Percentiles rank a stretch among this genome's conserved stretches.
Evolutionary conservation across 1,139 yeast genomes (phyloP).

Genomic region (Candida sanyaensis): DNA sequence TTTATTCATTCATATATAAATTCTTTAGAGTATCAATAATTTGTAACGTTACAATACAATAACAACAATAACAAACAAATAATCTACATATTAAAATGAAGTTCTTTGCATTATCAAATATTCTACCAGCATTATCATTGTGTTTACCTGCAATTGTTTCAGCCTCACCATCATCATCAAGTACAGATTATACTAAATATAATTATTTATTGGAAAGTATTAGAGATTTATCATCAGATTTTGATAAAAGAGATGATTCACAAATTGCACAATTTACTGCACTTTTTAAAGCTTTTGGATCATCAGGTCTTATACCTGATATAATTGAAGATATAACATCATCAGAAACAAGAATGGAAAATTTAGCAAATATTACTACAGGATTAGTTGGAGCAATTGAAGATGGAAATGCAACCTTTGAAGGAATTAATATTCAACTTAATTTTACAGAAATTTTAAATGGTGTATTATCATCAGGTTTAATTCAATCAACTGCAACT

Average conservation of each 20-base stretch:
- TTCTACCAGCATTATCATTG: conserved; percentile 1
- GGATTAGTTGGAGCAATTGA: conserved; percentile 4
- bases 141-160: conserved; percentile 1
- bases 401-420: conserved; percentile 47
- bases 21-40: too few relatives aligned
- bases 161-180: not conserved
- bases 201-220: conserved; percentile 10
- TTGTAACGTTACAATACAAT: too few relatives aligned
- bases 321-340: conserved; percentile 32
- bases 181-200: conserved; percentile 7
- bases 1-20: too few relatives aligned
- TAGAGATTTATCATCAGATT: conserved; percentile 1
- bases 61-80: too few relatives aligned
- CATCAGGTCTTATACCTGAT: conserved; percentile 32
- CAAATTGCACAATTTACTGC: conserved; percentile 21
- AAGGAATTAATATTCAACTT: conserved; percentile 27
- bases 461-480: conserved; percentile 24
- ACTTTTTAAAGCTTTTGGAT: conserved; percentile 23
- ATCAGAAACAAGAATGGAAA: conserved; percentile 19
- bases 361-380: conserved; percentile 21
- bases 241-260: conserved; percentile 20
- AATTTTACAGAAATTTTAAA: conserved; percentile 23
- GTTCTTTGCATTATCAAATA: not conserved
- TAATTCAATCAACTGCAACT: conserved; percentile 25
- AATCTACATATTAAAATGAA: not conserved